Base-by-base conservation (phyloP, 306 rosid genomes). In the Chamaecrista fasciculata region DNA sequence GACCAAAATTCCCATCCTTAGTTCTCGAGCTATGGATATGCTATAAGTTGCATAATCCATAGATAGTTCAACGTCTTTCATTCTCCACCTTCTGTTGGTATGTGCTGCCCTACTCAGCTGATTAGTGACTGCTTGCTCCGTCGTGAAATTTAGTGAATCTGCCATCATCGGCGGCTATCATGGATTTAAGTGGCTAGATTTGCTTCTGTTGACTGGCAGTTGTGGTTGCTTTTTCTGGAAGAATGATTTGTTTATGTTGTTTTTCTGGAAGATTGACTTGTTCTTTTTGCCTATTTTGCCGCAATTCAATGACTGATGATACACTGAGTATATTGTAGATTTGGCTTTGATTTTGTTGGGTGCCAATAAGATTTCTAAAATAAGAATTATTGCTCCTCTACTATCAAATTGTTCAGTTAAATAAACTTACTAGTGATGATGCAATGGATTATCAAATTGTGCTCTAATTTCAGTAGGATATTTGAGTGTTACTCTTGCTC, bases 61-160 rank as follows among this genome's bases (percentile, higher is more conserved):
- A 14, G 44, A 51, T 40, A 0, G 16, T 58, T 47, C 9, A 60
- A 40, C 12, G 44, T 80, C 73, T 23, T 72, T 8, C 55, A 48
- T 51, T 74, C 71, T 66, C 16, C 11, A 40, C 46, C 42, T 67
- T 67, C 33, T 33, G 56, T 34, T 21, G 6, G 44, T 66, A 34
- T 61, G 67, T 24, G 67, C 76, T 68, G 44, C 67, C 33, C 71
- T 56, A 25, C 20, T 36, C 1, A 11, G 55, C 11, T 74, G 75
- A 23, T 56, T 63, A 43, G 26, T 2, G 57, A 61, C 31, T 69
- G 49, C 11, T 24, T 26, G 69, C 47, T 57, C 47, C 79, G 37
- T 26, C 56, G 12, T 60, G 69, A 67, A 70, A 25, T 42, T 36
- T 11, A 8, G 57, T 36, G 43, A 18, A 2, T 52, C 51, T 26